Evolutionary conservation across 2,329 filamentous ascomycete species (phyloP).

Genomic region (Fusarium sp.): DNA sequence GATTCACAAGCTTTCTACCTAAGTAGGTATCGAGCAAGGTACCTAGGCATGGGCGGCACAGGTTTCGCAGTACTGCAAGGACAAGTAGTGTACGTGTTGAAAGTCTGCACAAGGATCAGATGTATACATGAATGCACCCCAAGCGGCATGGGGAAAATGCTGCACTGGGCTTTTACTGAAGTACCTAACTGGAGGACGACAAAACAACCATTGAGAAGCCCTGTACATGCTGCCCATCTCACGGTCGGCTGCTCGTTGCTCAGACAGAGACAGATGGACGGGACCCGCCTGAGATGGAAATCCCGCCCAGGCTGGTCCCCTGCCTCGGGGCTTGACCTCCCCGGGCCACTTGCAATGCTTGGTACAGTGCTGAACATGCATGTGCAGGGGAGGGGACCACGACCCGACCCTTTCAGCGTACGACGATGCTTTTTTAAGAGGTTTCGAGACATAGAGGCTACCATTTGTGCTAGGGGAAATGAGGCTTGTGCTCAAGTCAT

Average conservation of each 20-base stretch:
- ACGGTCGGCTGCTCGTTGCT: conserved; percentile 12
- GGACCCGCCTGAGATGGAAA: conserved; percentile 1
- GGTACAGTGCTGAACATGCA: conserved; percentile 13
- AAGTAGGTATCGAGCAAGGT: neutral
- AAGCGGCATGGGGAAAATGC: neutral
- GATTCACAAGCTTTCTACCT: neutral
- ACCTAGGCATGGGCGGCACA: conserved; percentile 1
- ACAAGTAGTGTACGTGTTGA: neutral
- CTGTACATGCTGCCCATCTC: conserved; percentile 5
- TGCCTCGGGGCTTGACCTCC: conserved; percentile 5
- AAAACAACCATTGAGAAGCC: neutral
- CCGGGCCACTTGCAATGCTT: neutral
- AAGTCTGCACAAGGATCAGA: neutral
- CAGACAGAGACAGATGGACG: too few relatives aligned
- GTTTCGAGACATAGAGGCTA: conserved; percentile 22
- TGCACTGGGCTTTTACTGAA: neutral
- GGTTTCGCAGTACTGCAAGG: neutral
- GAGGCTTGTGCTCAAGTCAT: conserved; percentile 20
- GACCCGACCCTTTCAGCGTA: conserved; percentile 10
- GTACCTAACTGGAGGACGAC: neutral
- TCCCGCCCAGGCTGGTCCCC: conserved; percentile 3
- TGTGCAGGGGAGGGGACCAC: conserved; percentile 8
- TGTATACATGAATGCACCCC: neutral
- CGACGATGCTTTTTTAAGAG: conserved; percentile 7
- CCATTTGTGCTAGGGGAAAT: neutral